Evolutionary conservation across 345 rosid species (phyloP).

Genomic region (Salix exigua): DNA sequence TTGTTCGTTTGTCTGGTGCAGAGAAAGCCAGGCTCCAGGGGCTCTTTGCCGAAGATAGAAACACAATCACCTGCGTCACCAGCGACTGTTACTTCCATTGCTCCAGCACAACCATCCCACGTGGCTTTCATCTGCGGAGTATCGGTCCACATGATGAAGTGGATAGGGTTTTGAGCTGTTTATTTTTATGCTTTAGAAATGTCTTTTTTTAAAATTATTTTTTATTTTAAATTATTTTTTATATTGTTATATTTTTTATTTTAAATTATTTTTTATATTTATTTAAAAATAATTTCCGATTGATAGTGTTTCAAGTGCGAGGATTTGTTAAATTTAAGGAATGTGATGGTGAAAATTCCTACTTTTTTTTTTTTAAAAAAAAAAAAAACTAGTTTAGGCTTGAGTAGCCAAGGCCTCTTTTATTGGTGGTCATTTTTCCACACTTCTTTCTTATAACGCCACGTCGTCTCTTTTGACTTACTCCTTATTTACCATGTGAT

Average conservation of each 20-base stretch:
- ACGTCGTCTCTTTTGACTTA: too few relatives aligned
- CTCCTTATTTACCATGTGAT: too few relatives aligned
- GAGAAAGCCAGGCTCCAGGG: conserved; percentile 16
- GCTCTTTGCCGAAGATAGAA: not conserved
- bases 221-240: too few relatives aligned
- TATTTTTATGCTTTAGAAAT: too few relatives aligned
- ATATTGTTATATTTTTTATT: too few relatives aligned
- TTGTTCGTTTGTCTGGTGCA: conserved; percentile 16
- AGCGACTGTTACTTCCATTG: not conserved
- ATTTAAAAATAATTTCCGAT: too few relatives aligned
- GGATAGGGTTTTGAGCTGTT: not conserved
- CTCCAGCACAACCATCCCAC: not conserved
- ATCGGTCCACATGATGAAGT: not conserved
- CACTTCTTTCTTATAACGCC: too few relatives aligned
- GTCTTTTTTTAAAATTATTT: too few relatives aligned
- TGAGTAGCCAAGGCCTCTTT: not conserved
- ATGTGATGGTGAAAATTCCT: not conserved
- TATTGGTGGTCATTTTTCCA: too few relatives aligned
- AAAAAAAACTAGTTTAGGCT: not conserved
- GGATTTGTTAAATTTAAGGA: not conserved
- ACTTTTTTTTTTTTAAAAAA: too few relatives aligned
- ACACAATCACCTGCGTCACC: conserved; percentile 3
- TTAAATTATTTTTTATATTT: too few relatives aligned
- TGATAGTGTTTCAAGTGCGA: too few relatives aligned
- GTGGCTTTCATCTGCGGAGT: not conserved